Evolutionary conservation across 306 rosid genomes (phyloP).

Genomic region (Acacia melanoxylon): DNA sequence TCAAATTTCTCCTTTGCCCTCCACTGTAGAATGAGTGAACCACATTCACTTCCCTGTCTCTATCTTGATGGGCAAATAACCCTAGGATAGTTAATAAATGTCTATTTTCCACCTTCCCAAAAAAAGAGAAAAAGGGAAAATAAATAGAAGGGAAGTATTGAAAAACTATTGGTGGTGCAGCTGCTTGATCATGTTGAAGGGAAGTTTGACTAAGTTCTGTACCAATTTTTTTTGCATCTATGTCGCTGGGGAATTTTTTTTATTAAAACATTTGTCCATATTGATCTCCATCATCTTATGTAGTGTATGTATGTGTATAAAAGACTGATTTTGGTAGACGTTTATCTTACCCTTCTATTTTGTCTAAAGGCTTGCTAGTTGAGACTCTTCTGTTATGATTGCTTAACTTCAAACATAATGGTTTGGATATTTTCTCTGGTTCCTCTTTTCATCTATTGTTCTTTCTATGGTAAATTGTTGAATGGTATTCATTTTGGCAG

Average conservation of each 20-base stretch:
- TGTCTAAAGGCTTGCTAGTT: neutral
- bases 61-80: conserved; percentile 1
- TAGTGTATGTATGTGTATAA: neutral
- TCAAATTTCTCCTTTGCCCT: neutral
- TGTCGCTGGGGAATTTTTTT: neutral
- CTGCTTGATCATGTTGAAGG: neutral
- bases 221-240: neutral
- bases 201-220: neutral
- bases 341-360: neutral
- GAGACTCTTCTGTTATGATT: neutral
- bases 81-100: neutral
- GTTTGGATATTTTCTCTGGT: conserved; percentile 9
- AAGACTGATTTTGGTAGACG: neutral
- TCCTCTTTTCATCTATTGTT: neutral
- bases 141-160: neutral
- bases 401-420: neutral
- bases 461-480: neutral
- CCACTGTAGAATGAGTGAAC: neutral
- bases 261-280: neutral
- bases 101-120: neutral
- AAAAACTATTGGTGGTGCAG: neutral
- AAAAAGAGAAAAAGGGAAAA: neutral
- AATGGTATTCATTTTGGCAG: conserved; percentile 45
- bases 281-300: neutral
- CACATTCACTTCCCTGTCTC: conserved; percentile 7